These are phyloP conservation scores for Allantophomopsis lycopodina DNA, from an alignment of 2,329 filamentous ascomycete genomes.

Conservation along the genomic window DNA sequence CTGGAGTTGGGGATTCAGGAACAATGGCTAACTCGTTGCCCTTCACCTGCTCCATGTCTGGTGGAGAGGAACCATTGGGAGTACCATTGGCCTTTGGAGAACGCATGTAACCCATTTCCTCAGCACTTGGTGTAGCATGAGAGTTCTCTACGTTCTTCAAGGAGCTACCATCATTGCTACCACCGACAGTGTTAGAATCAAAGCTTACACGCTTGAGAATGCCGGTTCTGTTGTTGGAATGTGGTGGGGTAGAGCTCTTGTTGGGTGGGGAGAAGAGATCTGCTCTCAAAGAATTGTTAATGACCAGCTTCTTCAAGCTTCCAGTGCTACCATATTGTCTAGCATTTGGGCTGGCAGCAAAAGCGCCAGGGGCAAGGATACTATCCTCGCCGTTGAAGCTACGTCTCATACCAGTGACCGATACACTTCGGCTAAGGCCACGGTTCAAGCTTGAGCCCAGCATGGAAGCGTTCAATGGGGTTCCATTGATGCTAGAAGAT, in stretches of 20 bases:
- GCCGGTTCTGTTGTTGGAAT: conserved; percentile 29
- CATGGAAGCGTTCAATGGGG: conserved; percentile 55
- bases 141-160: conserved; percentile 20
- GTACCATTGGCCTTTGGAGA: conserved; percentile 32
- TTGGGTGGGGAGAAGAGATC: conserved; percentile 52
- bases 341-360: conserved; percentile 53
- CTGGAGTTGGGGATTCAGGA: conserved; percentile 47
- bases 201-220: conserved; percentile 74
- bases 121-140: conserved; percentile 36
- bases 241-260: conserved; percentile 29
- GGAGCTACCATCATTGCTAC: conserved; percentile 22
- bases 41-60: conserved; percentile 59
- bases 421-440: conserved; percentile 76
- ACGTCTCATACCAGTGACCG: conserved; percentile 72
- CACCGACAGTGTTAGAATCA: conserved; percentile 47
- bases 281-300: conserved; percentile 74
- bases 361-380: conserved; percentile 73
- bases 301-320: conserved; percentile 80
- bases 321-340: conserved; percentile 53
- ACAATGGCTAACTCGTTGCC: conserved; percentile 70
- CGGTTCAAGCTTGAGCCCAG: conserved; percentile 43
- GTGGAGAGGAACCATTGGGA: conserved; percentile 22
- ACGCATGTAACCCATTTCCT: conserved; percentile 46
- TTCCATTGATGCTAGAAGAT: conserved; percentile 53
- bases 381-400: conserved; percentile 75